Percentiles rank a stretch among this genome's conserved stretches.
These are phyloP conservation scores for Schizophyllum amplum DNA, from an alignment of 1,284 basidiomycete genomes.

Conservation along the genomic window DNA sequence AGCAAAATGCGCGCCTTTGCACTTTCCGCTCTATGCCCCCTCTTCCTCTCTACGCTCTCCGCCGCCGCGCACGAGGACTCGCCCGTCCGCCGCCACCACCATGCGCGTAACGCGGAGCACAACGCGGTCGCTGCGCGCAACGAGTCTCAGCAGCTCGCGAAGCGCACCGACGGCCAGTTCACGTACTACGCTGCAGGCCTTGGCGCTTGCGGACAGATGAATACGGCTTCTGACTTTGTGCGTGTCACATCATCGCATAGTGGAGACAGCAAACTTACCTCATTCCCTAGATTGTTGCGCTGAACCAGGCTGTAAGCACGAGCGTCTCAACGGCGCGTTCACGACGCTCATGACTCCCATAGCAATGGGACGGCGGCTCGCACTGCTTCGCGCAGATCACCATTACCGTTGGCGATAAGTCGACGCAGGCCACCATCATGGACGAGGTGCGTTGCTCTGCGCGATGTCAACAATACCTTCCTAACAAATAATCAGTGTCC, in stretches of 20 bases:
- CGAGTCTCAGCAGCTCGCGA: not conserved
- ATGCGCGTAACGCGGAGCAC: not conserved
- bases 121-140: not conserved
- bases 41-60: not conserved
- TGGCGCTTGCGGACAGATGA: not conserved
- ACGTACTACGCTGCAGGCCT: not conserved
- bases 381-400: slow-evolving; percentile 62
- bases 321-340: not conserved
- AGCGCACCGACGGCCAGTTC: not conserved
- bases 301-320: not conserved
- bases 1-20: not conserved
- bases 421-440: slow-evolving; percentile 53
- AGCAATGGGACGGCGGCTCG: slow-evolving; percentile 24
- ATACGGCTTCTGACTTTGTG: not conserved
- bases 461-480: slow-evolving; percentile 1
- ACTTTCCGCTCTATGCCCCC: not conserved
- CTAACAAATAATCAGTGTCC: slow-evolving; percentile 42
- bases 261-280: not conserved
- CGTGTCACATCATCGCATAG: not conserved
- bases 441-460: slow-evolving; percentile 46
- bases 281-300: not conserved
- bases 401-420: slow-evolving; percentile 58
- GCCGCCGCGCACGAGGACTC: not conserved
- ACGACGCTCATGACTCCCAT: not conserved
- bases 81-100: not conserved